Evolutionary conservation across 306 rosid genomes (phyloP).

Genomic region (Gleditsia sinensis): DNA sequence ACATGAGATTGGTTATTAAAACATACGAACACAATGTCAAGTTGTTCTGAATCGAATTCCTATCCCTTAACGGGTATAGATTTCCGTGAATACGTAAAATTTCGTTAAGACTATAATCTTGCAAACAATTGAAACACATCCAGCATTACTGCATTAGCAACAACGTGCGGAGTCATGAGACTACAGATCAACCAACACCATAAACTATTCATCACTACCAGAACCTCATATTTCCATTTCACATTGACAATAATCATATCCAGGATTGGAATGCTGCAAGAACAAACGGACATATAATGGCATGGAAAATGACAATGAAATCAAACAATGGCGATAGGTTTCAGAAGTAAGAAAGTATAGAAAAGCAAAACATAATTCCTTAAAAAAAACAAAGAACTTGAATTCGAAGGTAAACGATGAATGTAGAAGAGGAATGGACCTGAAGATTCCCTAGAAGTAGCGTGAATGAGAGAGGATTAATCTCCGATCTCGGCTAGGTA

Average conservation of each 20-base stretch:
- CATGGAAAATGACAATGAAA: not conserved
- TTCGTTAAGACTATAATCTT: not conserved
- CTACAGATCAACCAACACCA: not conserved
- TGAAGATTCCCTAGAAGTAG: slow-evolving; percentile 25
- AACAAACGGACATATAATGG: too few relatives aligned
- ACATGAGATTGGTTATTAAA: not conserved
- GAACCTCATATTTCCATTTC: not conserved
- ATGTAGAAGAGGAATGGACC: slow-evolving; percentile 30
- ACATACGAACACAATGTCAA: not conserved
- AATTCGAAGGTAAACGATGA: not conserved
- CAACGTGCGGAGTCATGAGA: not conserved
- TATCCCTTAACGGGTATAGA: not conserved
- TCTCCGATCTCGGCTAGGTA: slow-evolving; percentile 45
- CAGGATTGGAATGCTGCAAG: too few relatives aligned
- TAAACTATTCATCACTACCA: not conserved
- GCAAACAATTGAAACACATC: not conserved
- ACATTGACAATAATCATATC: too few relatives aligned
- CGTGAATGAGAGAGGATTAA: not conserved
- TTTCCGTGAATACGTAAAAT: not conserved
- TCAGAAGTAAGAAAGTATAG: too few relatives aligned
- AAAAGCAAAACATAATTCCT: not conserved
- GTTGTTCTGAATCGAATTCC: not conserved
- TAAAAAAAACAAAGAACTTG: not conserved
- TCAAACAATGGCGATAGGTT: not conserved
- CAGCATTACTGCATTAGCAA: not conserved